phyloP scores from a whole-genome alignment of 2,329 filamentous ascomycete genomes.

The Aureobasidium sp. region DNA sequence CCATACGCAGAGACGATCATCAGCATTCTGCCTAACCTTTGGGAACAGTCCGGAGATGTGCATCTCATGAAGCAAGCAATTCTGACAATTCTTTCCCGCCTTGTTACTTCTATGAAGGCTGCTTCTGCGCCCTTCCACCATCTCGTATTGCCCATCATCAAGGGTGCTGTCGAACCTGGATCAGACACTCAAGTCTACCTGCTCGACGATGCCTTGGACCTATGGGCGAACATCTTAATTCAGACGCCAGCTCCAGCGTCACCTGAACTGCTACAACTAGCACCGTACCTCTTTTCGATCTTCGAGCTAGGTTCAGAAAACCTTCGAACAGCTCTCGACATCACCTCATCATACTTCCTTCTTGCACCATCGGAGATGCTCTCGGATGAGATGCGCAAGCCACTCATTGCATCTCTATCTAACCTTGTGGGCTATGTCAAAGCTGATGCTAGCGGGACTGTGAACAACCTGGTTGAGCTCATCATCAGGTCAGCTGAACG shows the following conservation, averaged over 20 bases:
- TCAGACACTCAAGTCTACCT: constrained; percentile 73
- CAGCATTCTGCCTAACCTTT: constrained; percentile 69
- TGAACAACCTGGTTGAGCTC: constrained; percentile 41
- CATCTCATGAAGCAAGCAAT: constrained; percentile 93
- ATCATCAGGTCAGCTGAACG: constrained; percentile 45
- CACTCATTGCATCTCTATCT: constrained; percentile 34
- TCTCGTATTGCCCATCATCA: constrained; percentile 74
- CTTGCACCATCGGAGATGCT: constrained; percentile 42
- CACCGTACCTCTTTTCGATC: constrained; percentile 40
- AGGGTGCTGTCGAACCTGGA: constrained; percentile 67
- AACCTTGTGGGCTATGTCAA: constrained; percentile 40
- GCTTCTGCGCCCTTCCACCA: constrained; percentile 71
- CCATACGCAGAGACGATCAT: constrained; percentile 75
- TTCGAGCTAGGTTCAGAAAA: constrained; percentile 44
- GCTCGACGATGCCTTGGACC: constrained; percentile 82
- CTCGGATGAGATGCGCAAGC: constrained; percentile 34
- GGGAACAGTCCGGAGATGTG: constrained; percentile 78
- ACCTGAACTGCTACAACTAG: constrained; percentile 36
- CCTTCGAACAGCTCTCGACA: constrained; percentile 42
- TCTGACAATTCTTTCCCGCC: constrained; percentile 72
- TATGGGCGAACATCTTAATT: constrained; percentile 75
- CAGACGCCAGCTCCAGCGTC: constrained; percentile 44
- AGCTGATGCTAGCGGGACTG: constrained; percentile 41
- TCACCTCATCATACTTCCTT: constrained; percentile 44
- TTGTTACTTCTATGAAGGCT: constrained; percentile 79